Conservation (phyloP, 495 filamentous ascomycete genomes). For the Daldinia caldariorum region DNA sequence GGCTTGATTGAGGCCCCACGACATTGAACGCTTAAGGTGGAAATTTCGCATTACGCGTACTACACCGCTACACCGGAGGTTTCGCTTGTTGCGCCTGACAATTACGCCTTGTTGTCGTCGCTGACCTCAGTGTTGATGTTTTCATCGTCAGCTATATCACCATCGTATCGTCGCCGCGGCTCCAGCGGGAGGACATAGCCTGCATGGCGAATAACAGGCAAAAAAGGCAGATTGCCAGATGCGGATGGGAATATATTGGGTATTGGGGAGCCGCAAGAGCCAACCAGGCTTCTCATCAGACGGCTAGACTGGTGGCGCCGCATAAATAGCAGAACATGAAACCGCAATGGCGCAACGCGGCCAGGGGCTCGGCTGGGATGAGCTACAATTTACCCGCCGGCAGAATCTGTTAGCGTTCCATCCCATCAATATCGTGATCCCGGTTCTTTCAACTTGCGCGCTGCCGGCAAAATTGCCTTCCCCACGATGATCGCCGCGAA, state of each 20-base stretch:
- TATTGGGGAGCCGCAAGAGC: slow-evolving; percentile 27
- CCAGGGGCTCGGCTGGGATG: slow-evolving; percentile 23
- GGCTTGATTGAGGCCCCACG: neutral
- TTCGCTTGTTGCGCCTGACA: neutral
- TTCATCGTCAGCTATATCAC: slow-evolving; percentile 40
- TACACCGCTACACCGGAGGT: slow-evolving; percentile 4
- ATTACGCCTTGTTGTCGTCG: neutral
- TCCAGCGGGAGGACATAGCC: slow-evolving; percentile 17
- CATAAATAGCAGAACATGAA: slow-evolving; percentile 36
- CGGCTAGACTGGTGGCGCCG: slow-evolving; percentile 29
- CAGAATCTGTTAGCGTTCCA: slow-evolving; percentile 31
- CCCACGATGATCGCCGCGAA: slow-evolving; percentile 39
- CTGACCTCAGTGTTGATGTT: slow-evolving; percentile 32
- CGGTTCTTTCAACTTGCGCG: slow-evolving; percentile 28
- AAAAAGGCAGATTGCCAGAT: slow-evolving; percentile 26
- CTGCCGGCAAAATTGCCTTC: slow-evolving; percentile 37
- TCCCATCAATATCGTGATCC: slow-evolving; percentile 35
- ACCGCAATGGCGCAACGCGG: slow-evolving; percentile 17
- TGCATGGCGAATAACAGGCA: slow-evolving; percentile 30
- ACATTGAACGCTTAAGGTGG: slow-evolving; percentile 5
- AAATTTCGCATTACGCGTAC: neutral
- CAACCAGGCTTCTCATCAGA: slow-evolving; percentile 15
- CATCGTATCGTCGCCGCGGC: slow-evolving; percentile 30
- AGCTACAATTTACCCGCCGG: slow-evolving; percentile 41
- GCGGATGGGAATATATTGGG: slow-evolving; percentile 30